Conservation (phyloP, 495 filamentous ascomycete species). For the Aspergillus sparsus region DNA sequence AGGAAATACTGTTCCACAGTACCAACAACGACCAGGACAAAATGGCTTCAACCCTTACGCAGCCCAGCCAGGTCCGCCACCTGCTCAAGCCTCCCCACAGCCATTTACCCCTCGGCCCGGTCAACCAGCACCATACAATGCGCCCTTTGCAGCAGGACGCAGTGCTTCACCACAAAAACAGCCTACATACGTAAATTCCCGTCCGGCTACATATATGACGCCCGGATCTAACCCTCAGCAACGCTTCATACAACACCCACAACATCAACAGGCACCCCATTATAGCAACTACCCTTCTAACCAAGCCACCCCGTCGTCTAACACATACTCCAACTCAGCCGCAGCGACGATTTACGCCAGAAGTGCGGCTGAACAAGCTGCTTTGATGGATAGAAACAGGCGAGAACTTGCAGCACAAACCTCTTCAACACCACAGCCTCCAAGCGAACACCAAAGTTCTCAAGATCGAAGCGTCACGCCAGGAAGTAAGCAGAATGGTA, state of each 20-base stretch:
- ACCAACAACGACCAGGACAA: conserved; percentile 41
- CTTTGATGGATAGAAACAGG: conserved; percentile 47
- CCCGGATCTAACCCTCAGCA: conserved; percentile 30
- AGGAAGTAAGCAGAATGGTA: conserved; percentile 45
- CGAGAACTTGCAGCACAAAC: conserved; percentile 43
- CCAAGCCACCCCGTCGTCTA: conserved; percentile 34
- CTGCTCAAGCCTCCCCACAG: conserved; percentile 40
- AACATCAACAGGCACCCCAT: conserved; percentile 24
- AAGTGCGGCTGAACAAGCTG: conserved; percentile 50
- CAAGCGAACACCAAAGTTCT: conserved; percentile 29
- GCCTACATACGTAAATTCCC: conserved; percentile 28
- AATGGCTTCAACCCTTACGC: conserved; percentile 45
- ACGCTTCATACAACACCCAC: conserved; percentile 35
- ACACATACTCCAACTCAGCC: conserved; percentile 42
- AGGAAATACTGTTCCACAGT: conserved; percentile 35
- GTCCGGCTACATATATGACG: conserved; percentile 28
- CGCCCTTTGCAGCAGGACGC: conserved; percentile 37
- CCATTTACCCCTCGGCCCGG: conserved; percentile 44
- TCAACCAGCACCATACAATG: conserved; percentile 42
- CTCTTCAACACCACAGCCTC: conserved; percentile 45
- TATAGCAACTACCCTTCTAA: conserved; percentile 31
- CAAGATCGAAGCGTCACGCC: conserved; percentile 46
- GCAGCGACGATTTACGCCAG: conserved; percentile 44
- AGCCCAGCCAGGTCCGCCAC: conserved; percentile 30
- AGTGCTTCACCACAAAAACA: conserved; percentile 39